Conservation (phyloP, 2,329 filamentous ascomycete genomes). For the Huntiella bhutanensis region DNA sequence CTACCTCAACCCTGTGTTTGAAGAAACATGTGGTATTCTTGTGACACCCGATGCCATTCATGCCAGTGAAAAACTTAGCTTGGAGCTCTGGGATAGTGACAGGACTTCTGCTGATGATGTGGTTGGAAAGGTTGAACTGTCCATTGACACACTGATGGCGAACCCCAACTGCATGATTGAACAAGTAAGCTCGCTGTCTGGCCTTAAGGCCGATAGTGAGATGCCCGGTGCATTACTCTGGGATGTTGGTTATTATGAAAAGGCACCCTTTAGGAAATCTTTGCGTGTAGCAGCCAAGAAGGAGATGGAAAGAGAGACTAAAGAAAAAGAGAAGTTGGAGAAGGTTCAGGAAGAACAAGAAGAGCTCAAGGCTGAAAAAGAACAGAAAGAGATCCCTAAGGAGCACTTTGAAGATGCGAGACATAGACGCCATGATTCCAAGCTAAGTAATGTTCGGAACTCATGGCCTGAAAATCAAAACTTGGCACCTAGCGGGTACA, state of each 20-base stretch:
- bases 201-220: slow-evolving; percentile 61
- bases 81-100: slow-evolving; percentile 94
- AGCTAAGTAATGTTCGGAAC: not conserved
- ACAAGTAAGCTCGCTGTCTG: slow-evolving; percentile 64
- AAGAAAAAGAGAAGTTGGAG: slow-evolving; percentile 8
- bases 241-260: slow-evolving; percentile 91
- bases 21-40: slow-evolving; percentile 68
- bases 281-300: slow-evolving; percentile 65
- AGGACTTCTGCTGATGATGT: slow-evolving; percentile 83
- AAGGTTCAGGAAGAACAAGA: slow-evolving; percentile 2
- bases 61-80: slow-evolving; percentile 77
- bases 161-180: slow-evolving; percentile 83
- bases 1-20: slow-evolving; percentile 81
- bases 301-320: slow-evolving; percentile 18
- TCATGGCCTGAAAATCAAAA: not conserved
- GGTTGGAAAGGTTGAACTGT: slow-evolving; percentile 83
- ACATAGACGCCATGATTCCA: slow-evolving; percentile 9
- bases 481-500: no score
- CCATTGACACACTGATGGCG: slow-evolving; percentile 86
- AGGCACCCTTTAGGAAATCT: slow-evolving; percentile 69
- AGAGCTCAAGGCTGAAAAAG: not conserved
- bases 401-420: not conserved
- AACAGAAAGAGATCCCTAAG: not conserved
- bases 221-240: slow-evolving; percentile 93
- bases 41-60: slow-evolving; percentile 83